phyloP scores from a whole-genome alignment of 108 stramenopile genomes.

The Epithemia pelagica region DNA sequence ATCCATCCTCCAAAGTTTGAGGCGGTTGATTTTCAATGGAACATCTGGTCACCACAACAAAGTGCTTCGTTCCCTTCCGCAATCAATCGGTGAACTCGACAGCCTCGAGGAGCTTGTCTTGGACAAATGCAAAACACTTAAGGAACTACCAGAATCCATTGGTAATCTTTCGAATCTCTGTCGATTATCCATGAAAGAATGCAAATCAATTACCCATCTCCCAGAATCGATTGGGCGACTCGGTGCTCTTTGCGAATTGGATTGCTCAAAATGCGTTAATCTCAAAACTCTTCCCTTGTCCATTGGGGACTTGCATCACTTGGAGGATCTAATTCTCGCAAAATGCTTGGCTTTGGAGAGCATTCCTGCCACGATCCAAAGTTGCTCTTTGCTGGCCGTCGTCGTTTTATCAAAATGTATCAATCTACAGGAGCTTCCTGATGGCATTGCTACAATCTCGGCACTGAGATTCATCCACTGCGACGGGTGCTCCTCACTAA shows the following conservation, averaged over 20 bases:
- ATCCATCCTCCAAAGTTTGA: too few species aligned
- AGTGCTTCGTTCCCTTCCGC: constrained; percentile 24
- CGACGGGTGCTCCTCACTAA: not conserved
- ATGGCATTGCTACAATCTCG: not conserved
- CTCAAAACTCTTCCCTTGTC: constrained; percentile 25
- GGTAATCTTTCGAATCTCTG: not conserved
- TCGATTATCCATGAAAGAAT: constrained; percentile 34
- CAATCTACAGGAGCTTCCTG: constrained; percentile 26
- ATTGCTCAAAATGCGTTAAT: constrained; percentile 34
- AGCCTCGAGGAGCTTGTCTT: constrained; percentile 26
- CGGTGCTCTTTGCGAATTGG: constrained; percentile 23
- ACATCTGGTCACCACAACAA: constrained; percentile 13
- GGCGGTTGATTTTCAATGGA: not conserved
- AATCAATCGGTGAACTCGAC: constrained; percentile 39
- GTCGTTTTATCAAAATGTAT: constrained; percentile 43
- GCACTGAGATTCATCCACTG: not conserved
- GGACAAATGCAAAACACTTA: constrained; percentile 20
- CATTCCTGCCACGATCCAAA: constrained; percentile 26
- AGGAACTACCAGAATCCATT: not conserved
- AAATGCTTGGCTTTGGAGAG: constrained; percentile 36
- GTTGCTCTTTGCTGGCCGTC: constrained; percentile 14
- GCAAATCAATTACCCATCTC: constrained; percentile 33
- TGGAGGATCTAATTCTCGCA: constrained; percentile 38
- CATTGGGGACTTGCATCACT: constrained; percentile 25
- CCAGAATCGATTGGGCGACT: constrained; percentile 31